Evolutionary conservation across 2,329 filamentous ascomycete species (phyloP).

Genomic region (Colletotrichum gloeosporioides): DNA sequence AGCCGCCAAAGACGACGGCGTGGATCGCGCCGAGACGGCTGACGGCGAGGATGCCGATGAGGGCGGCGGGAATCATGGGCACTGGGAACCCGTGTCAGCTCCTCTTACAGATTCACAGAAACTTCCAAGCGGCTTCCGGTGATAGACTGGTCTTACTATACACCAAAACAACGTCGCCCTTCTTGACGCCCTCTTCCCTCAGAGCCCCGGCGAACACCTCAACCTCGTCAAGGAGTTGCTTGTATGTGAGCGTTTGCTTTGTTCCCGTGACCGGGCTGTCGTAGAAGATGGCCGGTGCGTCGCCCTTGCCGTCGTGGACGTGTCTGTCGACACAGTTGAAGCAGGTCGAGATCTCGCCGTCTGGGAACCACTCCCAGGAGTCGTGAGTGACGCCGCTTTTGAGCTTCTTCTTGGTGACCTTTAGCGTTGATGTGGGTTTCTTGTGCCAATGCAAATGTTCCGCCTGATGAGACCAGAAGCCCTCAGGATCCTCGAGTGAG

Average conservation of each 20-base stretch:
- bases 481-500: conserved; percentile 72
- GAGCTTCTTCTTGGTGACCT: conserved; percentile 66
- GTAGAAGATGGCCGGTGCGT: conserved; percentile 79
- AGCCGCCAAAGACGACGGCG: conserved; percentile 92
- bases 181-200: conserved; percentile 79
- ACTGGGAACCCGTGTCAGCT: conserved; percentile 53
- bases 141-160: conserved; percentile 68
- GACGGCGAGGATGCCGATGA: conserved; percentile 86
- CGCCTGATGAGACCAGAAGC: conserved; percentile 80
- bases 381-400: conserved; percentile 67
- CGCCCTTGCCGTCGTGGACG: conserved; percentile 79
- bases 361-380: conserved; percentile 90
- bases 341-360: conserved; percentile 86
- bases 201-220: conserved; percentile 83
- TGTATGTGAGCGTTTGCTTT: conserved; percentile 78
- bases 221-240: conserved; percentile 77
- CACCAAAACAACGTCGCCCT: conserved; percentile 86
- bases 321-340: conserved; percentile 93
- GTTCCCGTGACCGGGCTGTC: conserved; percentile 83
- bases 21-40: conserved; percentile 86
- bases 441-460: conserved; percentile 82
- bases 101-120: not conserved
- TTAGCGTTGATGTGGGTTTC: conserved; percentile 68
- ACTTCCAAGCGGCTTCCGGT: not conserved
- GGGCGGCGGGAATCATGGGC: conserved; percentile 92